Conservation (phyloP, 305 asterid genomes). For the Fraxinus floribunda region DNA sequence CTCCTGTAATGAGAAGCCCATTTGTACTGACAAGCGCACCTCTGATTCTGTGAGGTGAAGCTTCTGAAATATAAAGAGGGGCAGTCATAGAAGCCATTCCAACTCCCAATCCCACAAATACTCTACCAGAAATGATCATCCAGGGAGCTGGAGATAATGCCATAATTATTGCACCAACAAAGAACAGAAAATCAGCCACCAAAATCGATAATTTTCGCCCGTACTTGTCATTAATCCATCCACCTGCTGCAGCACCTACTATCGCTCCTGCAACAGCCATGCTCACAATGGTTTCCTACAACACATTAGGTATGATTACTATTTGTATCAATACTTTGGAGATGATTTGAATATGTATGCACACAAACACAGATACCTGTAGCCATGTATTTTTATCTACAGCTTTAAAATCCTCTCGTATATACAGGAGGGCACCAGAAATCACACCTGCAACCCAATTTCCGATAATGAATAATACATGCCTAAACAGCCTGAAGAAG, state of each 20-base stretch:
- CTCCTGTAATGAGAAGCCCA: conserved; percentile 66
- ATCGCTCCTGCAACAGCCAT: conserved; percentile 86
- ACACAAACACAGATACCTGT: conserved; percentile 32
- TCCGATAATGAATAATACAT: neutral
- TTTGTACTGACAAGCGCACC: conserved; percentile 81
- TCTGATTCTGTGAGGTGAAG: conserved; percentile 69
- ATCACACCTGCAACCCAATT: conserved; percentile 48
- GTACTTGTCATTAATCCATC: conserved; percentile 59
- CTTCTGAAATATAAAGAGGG: conserved; percentile 74
- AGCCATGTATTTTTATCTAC: conserved; percentile 65
- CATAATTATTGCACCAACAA: conserved; percentile 57
- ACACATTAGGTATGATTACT: neutral
- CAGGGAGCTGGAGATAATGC: conserved; percentile 54
- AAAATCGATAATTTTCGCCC: conserved; percentile 56
- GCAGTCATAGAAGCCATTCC: conserved; percentile 87
- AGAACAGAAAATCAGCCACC: conserved; percentile 61
- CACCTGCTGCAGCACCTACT: conserved; percentile 70
- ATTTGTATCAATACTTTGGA: neutral
- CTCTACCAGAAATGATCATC: conserved; percentile 57
- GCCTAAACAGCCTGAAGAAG: neutral
- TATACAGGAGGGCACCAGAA: conserved; percentile 75
- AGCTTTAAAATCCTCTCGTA: conserved; percentile 52
- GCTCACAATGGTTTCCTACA: conserved; percentile 67
- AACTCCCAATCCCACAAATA: conserved; percentile 71
- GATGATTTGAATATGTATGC: neutral